phyloP scores from a whole-genome alignment of 2,329 filamentous ascomycete species.

The Hypocreales sp. region DNA sequence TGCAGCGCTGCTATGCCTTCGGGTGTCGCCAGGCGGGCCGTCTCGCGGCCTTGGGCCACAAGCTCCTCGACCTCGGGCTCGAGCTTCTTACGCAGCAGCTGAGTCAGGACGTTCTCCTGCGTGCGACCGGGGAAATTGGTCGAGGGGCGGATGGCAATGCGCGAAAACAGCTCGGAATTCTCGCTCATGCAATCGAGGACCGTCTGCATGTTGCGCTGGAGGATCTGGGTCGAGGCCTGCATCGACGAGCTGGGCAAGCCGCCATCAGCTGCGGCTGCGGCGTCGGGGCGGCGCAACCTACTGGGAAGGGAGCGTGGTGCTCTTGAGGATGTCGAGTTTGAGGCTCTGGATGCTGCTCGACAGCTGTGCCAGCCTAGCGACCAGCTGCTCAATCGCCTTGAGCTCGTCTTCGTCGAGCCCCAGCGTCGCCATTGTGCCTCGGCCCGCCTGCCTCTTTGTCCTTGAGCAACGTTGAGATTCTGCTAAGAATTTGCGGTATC shows the following conservation, averaged over 20 bases:
- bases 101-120: slow-evolving; percentile 48
- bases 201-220: slow-evolving; percentile 53
- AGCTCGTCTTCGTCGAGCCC: slow-evolving; percentile 41
- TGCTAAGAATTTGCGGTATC: too few species aligned
- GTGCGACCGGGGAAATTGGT: slow-evolving; percentile 59
- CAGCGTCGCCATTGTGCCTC: slow-evolving; percentile 23
- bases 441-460: not conserved
- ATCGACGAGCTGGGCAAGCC: slow-evolving; percentile 53
- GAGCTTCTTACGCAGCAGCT: slow-evolving; percentile 68
- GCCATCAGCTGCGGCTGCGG: not conserved
- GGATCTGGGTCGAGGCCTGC: slow-evolving; percentile 55
- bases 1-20: slow-evolving; percentile 30
- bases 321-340: slow-evolving; percentile 41
- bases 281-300: slow-evolving; percentile 17
- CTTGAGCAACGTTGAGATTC: too few species aligned
- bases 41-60: slow-evolving; percentile 46
- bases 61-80: slow-evolving; percentile 64
- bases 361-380: slow-evolving; percentile 52
- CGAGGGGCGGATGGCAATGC: slow-evolving; percentile 59
- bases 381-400: slow-evolving; percentile 55
- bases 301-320: slow-evolving; percentile 53
- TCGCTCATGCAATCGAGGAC: slow-evolving; percentile 50
- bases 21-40: slow-evolving; percentile 22
- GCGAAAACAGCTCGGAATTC: slow-evolving; percentile 51
- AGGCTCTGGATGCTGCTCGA: slow-evolving; percentile 53